Conservation (phyloP, 2,329 filamentous ascomycete genomes). For the Phyllosticta paracitricarpa region DNA sequence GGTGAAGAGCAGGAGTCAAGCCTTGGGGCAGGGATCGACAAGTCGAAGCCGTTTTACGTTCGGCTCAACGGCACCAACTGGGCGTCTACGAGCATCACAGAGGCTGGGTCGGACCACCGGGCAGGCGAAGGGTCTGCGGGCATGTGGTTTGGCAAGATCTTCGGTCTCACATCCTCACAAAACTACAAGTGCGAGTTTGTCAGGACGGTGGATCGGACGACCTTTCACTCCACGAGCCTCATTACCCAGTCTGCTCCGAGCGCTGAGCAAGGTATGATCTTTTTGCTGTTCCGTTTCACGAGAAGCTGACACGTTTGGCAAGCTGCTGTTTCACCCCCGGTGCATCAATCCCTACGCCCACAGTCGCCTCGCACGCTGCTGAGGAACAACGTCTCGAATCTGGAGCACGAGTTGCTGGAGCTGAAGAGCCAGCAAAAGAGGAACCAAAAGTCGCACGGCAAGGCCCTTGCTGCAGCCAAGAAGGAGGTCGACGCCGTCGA, state of each 20-base stretch:
- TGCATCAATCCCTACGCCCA: conserved; percentile 56
- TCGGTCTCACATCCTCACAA: conserved; percentile 58
- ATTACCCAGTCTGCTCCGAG: conserved; percentile 53
- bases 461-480: conserved; percentile 54
- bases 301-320: conserved; percentile 1
- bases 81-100: conserved; percentile 63
- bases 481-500: conserved; percentile 65
- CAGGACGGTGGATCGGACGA: conserved; percentile 52
- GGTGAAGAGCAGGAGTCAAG: conserved; percentile 27
- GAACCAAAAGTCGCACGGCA: conserved; percentile 65
- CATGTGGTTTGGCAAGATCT: conserved; percentile 61
- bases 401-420: conserved; percentile 60
- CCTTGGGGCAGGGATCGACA: conserved; percentile 46
- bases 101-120: conserved; percentile 38
- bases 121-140: conserved; percentile 37
- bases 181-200: conserved; percentile 75
- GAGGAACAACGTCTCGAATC: conserved; percentile 63
- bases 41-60: conserved; percentile 67
- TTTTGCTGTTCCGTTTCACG: neutral
- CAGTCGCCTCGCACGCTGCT: conserved; percentile 70
- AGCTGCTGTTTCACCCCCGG: conserved; percentile 33
- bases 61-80: conserved; percentile 69
- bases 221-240: conserved; percentile 63
- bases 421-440: conserved; percentile 60
- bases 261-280: conserved; percentile 43